These are phyloP conservation scores for Sporisorium sorghi DNA, from an alignment of 1,284 basidiomycete genomes.

Conservation along the genomic window DNA sequence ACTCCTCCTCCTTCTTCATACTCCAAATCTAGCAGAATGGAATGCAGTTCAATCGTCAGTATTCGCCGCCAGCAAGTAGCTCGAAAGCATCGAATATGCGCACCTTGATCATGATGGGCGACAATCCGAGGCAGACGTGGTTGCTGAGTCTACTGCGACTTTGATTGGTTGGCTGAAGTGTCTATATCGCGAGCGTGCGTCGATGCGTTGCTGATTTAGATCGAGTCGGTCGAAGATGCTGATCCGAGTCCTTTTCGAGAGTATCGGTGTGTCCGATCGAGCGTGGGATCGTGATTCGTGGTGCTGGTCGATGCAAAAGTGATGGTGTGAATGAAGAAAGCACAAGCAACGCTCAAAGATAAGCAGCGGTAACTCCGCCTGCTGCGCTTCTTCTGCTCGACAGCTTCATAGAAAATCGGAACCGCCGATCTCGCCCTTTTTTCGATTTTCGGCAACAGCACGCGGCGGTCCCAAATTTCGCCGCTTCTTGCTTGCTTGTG, in stretches of 20 bases:
- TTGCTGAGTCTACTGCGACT: conserved; percentile 2
- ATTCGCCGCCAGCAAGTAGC: not conserved
- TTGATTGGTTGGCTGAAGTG: not conserved
- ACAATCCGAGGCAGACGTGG: not conserved
- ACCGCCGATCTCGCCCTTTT: conserved; percentile 22
- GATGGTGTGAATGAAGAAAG: not conserved
- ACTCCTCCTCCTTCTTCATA: conserved; percentile 67
- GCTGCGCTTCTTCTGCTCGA: conserved; percentile 10
- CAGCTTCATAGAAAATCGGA: conserved; percentile 18
- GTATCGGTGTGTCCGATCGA: not conserved
- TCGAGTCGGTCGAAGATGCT: not conserved
- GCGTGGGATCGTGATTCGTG: not conserved
- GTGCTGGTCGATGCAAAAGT: no score
- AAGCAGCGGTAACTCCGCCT: conserved; percentile 5
- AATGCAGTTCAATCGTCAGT: not conserved
- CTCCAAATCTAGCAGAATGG: conserved; percentile 57
- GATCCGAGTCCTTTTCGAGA: not conserved
- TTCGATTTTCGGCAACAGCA: conserved; percentile 10
- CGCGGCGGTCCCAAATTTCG: conserved; percentile 2
- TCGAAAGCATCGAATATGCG: not conserved
- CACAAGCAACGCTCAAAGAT: conserved; percentile 3
- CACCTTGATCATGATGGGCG: conserved; percentile 45
- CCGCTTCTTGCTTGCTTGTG: not conserved
- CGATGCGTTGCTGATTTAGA: not conserved
- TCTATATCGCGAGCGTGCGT: not conserved